Evolutionary conservation across 805 yeast species (phyloP).

Genomic region (Sungouiella blattae): DNA sequence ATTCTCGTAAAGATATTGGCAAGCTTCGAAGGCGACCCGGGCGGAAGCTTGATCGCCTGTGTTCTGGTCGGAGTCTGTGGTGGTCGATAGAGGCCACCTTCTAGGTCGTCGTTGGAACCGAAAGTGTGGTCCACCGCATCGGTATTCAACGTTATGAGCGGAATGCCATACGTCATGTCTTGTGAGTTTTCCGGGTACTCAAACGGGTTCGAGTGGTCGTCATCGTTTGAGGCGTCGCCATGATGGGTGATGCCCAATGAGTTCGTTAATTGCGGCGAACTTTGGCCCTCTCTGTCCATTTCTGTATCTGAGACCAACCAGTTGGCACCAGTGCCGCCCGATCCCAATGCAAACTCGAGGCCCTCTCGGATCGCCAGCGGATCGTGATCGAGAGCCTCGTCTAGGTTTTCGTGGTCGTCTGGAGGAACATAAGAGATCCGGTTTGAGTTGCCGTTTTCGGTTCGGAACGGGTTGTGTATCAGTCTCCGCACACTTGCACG

Average conservation of each 20-base stretch:
- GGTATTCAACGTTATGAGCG: slow-evolving; percentile 14
- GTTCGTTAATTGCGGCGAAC: too few species aligned
- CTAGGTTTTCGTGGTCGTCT: not conserved
- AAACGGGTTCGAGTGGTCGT: not conserved
- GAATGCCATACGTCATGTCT: slow-evolving; percentile 7
- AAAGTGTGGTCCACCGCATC: not conserved
- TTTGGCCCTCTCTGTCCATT: not conserved
- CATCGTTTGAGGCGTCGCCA: too few species aligned
- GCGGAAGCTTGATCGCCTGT: not conserved
- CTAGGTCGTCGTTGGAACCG: slow-evolving; percentile 1
- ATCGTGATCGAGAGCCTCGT: not conserved
- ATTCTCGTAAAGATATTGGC: slow-evolving; percentile 11
- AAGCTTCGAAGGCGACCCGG: slow-evolving; percentile 8
- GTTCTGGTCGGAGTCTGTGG: not conserved
- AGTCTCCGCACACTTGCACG: too few species aligned
- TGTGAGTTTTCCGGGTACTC: not conserved
- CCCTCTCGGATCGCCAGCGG: slow-evolving; percentile 1
- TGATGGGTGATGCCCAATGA: too few species aligned
- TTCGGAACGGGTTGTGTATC: too few species aligned
- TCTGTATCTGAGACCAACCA: slow-evolving; percentile 1
- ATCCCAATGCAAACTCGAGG: slow-evolving; percentile 2
- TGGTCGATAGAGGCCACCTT: slow-evolving; percentile 5
- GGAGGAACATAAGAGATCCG: not conserved
- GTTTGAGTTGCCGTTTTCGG: too few species aligned
- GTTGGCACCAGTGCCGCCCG: not conserved